Percentiles rank a stretch among this genome's conserved stretches.
Evolutionary conservation across 1,284 basidiomycete genomes (phyloP).

Genomic region (Fistulina hepatica): DNA sequence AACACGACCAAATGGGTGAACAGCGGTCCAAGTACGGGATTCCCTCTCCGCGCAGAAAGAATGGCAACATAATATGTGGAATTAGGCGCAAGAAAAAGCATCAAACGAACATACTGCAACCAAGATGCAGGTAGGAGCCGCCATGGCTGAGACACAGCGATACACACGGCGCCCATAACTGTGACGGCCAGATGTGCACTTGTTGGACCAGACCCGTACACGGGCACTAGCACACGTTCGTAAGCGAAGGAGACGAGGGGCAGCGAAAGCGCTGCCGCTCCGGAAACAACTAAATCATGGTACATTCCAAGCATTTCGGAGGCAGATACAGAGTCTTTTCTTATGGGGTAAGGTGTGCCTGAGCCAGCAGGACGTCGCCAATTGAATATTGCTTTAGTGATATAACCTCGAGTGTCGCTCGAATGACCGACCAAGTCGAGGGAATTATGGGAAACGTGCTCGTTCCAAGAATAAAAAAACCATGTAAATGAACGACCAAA

Average conservation of each 20-base stretch:
- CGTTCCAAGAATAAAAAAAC: too few species aligned
- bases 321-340: too few species aligned
- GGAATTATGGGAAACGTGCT: too few species aligned
- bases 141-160: constrained; percentile 13
- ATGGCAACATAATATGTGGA: constrained; percentile 52
- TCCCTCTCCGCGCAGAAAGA: constrained; percentile 39
- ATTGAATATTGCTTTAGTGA: too few species aligned
- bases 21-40: constrained; percentile 45
- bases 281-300: too few species aligned
- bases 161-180: constrained; percentile 27
- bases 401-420: too few species aligned
- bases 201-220: constrained; percentile 47
- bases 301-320: too few species aligned
- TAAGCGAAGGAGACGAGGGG: constrained; percentile 45
- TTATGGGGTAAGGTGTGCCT: too few species aligned
- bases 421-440: too few species aligned
- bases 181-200: constrained; percentile 35
- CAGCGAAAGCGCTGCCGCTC: too few species aligned
- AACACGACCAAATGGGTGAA: constrained; percentile 44
- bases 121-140: constrained; percentile 10
- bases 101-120: constrained; percentile 30
- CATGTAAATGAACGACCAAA: too few species aligned
- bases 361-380: too few species aligned
- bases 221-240: constrained; percentile 41
- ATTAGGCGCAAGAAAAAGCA: constrained; percentile 46